Evolutionary conservation across 345 rosid genomes (phyloP).

Genomic region (Melastoma malabathricum): DNA sequence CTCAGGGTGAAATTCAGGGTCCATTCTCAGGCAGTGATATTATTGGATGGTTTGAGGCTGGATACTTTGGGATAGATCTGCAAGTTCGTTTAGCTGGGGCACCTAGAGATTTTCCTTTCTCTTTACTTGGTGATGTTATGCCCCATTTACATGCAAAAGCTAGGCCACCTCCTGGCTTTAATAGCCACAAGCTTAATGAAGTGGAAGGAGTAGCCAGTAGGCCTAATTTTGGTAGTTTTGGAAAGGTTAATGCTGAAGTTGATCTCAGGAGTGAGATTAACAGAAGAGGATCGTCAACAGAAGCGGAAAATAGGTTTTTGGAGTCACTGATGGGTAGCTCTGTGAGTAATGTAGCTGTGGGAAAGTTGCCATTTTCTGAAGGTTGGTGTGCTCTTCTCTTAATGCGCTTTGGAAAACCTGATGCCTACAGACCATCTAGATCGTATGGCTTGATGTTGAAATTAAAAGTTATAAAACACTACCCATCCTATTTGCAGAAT

Average conservation of each 20-base stretch:
- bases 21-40: slow-evolving; percentile 84
- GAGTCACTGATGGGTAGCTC: slow-evolving; percentile 82
- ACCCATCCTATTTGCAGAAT: no score
- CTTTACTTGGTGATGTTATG: slow-evolving; percentile 84
- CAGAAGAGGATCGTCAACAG: slow-evolving; percentile 41
- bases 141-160: slow-evolving; percentile 95
- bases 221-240: slow-evolving; percentile 35
- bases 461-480: no score
- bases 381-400: slow-evolving; percentile 24
- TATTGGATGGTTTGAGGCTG: slow-evolving; percentile 97
- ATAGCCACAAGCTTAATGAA: slow-evolving; percentile 56
- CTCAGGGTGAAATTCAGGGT: slow-evolving; percentile 89
- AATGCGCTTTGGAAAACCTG: no score
- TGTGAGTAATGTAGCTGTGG: slow-evolving; percentile 26
- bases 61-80: slow-evolving; percentile 90
- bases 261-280: slow-evolving; percentile 52
- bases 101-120: slow-evolving; percentile 59
- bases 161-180: slow-evolving; percentile 94
- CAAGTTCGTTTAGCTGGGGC: slow-evolving; percentile 57
- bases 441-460: no score
- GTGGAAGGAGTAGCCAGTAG: slow-evolving; percentile 27
- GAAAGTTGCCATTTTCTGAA: slow-evolving; percentile 16
- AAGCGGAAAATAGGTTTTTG: slow-evolving; percentile 84
- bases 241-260: slow-evolving; percentile 30
- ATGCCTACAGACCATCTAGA: no score